Conservation (phyloP, 176 grass and related monocot species). For the Coix lacrymajobi region DNA sequence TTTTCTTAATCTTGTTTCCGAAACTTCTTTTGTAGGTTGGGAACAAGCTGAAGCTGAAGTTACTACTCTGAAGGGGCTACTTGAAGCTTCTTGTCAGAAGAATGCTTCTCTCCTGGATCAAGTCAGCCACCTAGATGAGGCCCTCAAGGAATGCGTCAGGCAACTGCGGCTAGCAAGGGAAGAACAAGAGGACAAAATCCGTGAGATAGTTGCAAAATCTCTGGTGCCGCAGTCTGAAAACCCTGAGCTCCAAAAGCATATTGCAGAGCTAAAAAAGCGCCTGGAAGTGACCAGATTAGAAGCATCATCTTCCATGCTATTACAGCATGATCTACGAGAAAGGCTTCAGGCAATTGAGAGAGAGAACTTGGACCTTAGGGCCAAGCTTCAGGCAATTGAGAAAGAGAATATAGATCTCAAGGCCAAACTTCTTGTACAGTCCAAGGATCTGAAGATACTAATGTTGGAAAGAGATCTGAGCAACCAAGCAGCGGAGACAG, state of each 20-base stretch:
- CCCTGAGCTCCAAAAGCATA: conserved; percentile 44
- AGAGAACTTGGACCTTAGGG: conserved; percentile 44
- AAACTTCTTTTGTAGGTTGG: conserved; percentile 63
- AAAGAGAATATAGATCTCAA: conserved; percentile 77
- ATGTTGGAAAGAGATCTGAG: conserved; percentile 82
- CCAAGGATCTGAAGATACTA: conserved; percentile 60
- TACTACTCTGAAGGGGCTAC: conserved; percentile 54
- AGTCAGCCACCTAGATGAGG: conserved; percentile 65
- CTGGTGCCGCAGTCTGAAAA: conserved; percentile 48
- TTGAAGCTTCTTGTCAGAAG: conserved; percentile 70
- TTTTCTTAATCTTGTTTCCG: conserved; percentile 9
- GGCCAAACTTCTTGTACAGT: conserved; percentile 54
- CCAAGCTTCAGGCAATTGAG: conserved; percentile 46
- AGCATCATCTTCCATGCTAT: conserved; percentile 17
- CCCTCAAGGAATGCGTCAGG: conserved; percentile 92
- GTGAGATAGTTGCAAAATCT: conserved; percentile 39
- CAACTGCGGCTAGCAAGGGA: conserved; percentile 70
- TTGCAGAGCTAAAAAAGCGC: conserved; percentile 52
- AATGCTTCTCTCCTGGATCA: conserved; percentile 73
- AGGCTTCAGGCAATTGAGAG: conserved; percentile 59
- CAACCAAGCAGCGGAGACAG: conserved; percentile 85
- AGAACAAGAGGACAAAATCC: conserved; percentile 72
- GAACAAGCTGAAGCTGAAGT: conserved; percentile 89
- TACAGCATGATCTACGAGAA: conserved; percentile 42
- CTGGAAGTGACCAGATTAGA: conserved; percentile 43